Evolutionary conservation across 345 rosid genomes (phyloP).

Genomic region (Melastoma malabathricum): DNA sequence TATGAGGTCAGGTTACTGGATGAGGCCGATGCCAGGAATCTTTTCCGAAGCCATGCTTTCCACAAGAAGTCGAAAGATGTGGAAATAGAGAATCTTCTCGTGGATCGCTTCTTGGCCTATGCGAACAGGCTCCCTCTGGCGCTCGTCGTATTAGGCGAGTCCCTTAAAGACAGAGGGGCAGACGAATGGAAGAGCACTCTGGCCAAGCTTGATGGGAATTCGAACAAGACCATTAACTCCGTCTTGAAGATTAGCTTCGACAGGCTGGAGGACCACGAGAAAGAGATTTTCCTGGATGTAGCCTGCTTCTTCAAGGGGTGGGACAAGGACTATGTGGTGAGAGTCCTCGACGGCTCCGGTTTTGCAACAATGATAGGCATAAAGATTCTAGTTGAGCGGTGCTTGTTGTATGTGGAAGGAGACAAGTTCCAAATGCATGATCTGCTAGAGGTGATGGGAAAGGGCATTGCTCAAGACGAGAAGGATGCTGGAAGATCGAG

Average conservation of each 20-base stretch:
- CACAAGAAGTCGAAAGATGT: not conserved
- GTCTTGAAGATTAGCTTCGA: not conserved
- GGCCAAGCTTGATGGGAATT: not conserved
- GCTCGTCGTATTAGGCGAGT: not conserved
- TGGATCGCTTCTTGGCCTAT: not conserved
- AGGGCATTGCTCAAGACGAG: not conserved
- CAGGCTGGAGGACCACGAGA: not conserved
- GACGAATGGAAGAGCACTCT: not conserved
- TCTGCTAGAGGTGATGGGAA: conserved; percentile 1
- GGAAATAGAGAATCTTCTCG: not conserved
- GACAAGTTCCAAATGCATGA: not conserved
- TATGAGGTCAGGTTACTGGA: not conserved
- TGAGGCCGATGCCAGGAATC: not conserved
- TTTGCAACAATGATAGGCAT: not conserved
- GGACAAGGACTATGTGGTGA: not conserved
- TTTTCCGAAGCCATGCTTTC: not conserved
- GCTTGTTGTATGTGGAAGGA: not conserved
- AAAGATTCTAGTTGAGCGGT: not conserved
- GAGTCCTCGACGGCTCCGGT: not conserved
- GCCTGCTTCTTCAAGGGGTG: conserved; percentile 6
- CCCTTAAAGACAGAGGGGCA: not conserved
- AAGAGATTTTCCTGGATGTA: conserved; percentile 1
- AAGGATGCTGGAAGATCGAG: not conserved
- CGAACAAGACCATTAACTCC: not conserved
- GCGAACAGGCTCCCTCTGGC: conserved; percentile 4